Conservation (phyloP, 495 filamentous ascomycete genomes). For the Neurospora hispaniola region DNA sequence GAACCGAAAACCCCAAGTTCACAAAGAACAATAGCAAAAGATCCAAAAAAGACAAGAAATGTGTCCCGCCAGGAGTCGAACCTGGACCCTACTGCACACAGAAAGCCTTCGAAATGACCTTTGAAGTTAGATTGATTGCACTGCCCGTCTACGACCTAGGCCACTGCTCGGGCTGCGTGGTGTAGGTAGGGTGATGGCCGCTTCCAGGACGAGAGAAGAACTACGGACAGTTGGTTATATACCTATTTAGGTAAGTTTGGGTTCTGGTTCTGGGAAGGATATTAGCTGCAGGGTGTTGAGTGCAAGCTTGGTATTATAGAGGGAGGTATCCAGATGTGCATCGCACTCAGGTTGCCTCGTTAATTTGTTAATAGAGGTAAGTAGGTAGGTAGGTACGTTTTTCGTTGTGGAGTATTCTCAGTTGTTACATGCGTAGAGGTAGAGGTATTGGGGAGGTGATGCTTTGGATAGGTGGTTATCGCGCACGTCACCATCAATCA, state of each 20-base stretch:
- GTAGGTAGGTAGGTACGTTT: neutral
- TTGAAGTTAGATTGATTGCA: no score
- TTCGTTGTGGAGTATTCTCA: neutral
- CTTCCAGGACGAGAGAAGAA: neutral
- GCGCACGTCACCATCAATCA: no score
- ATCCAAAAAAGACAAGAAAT: neutral
- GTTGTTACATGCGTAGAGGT: neutral
- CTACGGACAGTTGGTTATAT: neutral
- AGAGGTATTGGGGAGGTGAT: no score
- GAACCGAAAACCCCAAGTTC: neutral
- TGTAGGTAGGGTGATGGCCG: neutral
- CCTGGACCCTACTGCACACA: neutral
- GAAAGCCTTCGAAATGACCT: no score
- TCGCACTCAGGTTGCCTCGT: neutral
- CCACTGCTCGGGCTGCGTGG: neutral
- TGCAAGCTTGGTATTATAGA: neutral
- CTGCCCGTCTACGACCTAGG: no score
- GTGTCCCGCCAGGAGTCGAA: neutral
- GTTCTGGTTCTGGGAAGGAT: neutral
- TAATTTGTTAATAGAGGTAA: neutral
- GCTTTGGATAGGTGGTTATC: neutral
- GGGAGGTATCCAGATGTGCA: no score
- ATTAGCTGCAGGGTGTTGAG: no score
- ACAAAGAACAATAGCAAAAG: neutral
- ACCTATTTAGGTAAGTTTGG: neutral